Evolutionary conservation across 2,329 filamentous ascomycete genomes (phyloP).

Genomic region (Thelonectria discophora): DNA sequence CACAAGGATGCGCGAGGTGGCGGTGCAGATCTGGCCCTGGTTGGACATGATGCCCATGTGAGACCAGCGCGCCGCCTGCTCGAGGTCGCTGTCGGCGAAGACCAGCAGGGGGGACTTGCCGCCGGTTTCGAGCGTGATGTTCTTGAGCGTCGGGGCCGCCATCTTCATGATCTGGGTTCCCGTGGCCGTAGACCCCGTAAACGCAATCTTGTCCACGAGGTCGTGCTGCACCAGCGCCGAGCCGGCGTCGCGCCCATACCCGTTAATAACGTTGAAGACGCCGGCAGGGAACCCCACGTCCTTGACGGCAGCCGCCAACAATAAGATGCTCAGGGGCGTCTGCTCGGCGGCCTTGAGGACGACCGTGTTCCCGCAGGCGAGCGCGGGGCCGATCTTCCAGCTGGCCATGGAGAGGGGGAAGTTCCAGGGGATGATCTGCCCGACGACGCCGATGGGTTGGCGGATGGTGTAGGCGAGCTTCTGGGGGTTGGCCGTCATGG

Average conservation of each 20-base stretch:
- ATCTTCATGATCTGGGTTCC: slow-evolving; percentile 81
- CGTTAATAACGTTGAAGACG: slow-evolving; percentile 78
- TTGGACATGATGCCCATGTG: slow-evolving; percentile 73
- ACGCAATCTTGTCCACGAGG: slow-evolving; percentile 79
- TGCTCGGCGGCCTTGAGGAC: slow-evolving; percentile 79
- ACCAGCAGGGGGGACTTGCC: slow-evolving; percentile 82
- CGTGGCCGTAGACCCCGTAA: slow-evolving; percentile 77
- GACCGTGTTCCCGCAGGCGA: slow-evolving; percentile 75
- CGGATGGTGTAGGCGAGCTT: slow-evolving; percentile 81
- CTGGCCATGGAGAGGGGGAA: slow-evolving; percentile 80
- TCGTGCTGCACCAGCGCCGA: slow-evolving; percentile 65
- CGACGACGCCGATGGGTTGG: slow-evolving; percentile 71
- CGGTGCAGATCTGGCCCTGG: slow-evolving; percentile 72
- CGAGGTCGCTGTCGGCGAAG: slow-evolving; percentile 77
- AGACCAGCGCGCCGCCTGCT: slow-evolving; percentile 78
- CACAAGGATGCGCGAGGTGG: slow-evolving; percentile 82
- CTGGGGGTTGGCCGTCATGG: slow-evolving; percentile 76
- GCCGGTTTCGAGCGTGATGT: slow-evolving; percentile 71
- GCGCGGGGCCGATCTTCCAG: slow-evolving; percentile 81
- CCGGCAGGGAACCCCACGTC: slow-evolving; percentile 80
- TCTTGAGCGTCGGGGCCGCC: slow-evolving; percentile 68
- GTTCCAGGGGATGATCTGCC: slow-evolving; percentile 88
- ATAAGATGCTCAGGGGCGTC: slow-evolving; percentile 75
- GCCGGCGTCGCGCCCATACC: slow-evolving; percentile 78
- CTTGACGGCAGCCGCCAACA: slow-evolving; percentile 70